These are phyloP conservation scores for Eutypa lata DNA, from an alignment of 2,329 filamentous ascomycete genomes.

Conservation along the genomic window DNA sequence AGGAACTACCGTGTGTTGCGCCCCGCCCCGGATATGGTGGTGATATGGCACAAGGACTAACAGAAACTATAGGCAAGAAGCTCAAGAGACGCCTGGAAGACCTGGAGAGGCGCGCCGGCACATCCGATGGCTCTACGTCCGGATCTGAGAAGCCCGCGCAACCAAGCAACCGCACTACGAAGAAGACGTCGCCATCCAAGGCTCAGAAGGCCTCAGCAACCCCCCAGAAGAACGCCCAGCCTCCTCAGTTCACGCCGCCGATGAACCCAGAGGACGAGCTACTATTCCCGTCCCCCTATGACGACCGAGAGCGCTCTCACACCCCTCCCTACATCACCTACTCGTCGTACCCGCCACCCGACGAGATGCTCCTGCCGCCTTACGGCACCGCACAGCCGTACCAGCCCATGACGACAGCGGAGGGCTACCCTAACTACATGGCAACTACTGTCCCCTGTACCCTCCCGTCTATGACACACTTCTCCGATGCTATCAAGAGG, in stretches of 20 bases:
- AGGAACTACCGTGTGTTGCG: conserved; percentile 79
- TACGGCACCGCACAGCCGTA: conserved; percentile 55
- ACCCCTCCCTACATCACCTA: conserved; percentile 69
- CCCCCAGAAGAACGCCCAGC: conserved; percentile 37
- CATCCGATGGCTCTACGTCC: conserved; percentile 39
- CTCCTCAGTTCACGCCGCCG: conserved; percentile 59
- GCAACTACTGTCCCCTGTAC: conserved; percentile 54
- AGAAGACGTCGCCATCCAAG: conserved; percentile 49
- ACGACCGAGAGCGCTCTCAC: conserved; percentile 66
- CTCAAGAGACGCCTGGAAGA: conserved; percentile 86
- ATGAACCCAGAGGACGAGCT: conserved; percentile 62
- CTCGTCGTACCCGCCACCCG: conserved; percentile 63
- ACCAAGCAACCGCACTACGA: conserved; percentile 30
- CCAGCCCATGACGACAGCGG: conserved; percentile 47
- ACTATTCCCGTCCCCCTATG: conserved; percentile 59
- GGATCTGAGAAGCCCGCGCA: conserved; percentile 37
- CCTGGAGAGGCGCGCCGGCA: conserved; percentile 72
- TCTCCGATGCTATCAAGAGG: conserved; percentile 64
- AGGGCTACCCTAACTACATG: conserved; percentile 56
- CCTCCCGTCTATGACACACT: conserved; percentile 63
- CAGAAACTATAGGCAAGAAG: conserved; percentile 68
- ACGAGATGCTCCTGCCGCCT: conserved; percentile 59
- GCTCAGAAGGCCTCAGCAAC: conserved; percentile 28
- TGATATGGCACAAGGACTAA: conserved; percentile 1
- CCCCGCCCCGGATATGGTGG: background rate